phyloP scores from a whole-genome alignment of 176 grass and related monocot species.

The Thinopyrum elongatum region DNA sequence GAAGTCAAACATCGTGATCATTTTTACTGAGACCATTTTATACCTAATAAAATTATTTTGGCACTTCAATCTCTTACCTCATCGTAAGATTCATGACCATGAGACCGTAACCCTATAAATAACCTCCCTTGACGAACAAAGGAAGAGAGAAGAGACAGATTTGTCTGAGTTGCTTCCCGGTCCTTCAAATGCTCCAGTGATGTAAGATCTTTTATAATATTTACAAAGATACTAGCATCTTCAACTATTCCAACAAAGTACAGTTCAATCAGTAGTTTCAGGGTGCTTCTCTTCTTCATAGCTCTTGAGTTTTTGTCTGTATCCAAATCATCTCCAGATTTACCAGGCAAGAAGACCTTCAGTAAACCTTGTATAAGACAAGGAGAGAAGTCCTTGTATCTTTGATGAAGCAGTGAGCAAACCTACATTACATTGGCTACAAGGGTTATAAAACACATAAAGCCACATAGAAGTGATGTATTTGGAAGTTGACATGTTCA shows the following conservation, averaged over 20 bases:
- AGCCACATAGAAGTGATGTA: background rate
- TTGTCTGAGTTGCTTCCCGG: constrained; percentile 92
- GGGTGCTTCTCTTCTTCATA: constrained; percentile 94
- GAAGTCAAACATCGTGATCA: background rate
- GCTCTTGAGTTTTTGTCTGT: constrained; percentile 75
- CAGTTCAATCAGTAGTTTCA: constrained; percentile 95
- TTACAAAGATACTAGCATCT: constrained; percentile 85
- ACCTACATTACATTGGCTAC: constrained; percentile 55
- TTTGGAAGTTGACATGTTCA: constrained; percentile 10
- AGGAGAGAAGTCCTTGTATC: constrained; percentile 98
- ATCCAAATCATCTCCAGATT: constrained; percentile 91
- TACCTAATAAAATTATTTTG: constrained; percentile 13
- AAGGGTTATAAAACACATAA: constrained; percentile 26
- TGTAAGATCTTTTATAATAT: constrained; percentile 95
- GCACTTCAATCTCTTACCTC: constrained; percentile 50
- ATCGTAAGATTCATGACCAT: constrained; percentile 70
- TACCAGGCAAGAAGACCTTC: constrained; percentile 92
- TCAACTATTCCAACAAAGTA: constrained; percentile 97
- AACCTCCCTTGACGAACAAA: constrained; percentile 89
- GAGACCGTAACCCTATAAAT: constrained; percentile 63
- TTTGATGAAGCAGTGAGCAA: constrained; percentile 97
- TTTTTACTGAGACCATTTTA: constrained; percentile 10
- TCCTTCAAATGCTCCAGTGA: constrained; percentile 85
- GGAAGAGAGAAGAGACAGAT: constrained; percentile 90
- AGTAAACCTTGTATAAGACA: constrained; percentile 87